phyloP scores from a whole-genome alignment of 2,329 filamentous ascomycete species.

The Colletotrichum sp. region DNA sequence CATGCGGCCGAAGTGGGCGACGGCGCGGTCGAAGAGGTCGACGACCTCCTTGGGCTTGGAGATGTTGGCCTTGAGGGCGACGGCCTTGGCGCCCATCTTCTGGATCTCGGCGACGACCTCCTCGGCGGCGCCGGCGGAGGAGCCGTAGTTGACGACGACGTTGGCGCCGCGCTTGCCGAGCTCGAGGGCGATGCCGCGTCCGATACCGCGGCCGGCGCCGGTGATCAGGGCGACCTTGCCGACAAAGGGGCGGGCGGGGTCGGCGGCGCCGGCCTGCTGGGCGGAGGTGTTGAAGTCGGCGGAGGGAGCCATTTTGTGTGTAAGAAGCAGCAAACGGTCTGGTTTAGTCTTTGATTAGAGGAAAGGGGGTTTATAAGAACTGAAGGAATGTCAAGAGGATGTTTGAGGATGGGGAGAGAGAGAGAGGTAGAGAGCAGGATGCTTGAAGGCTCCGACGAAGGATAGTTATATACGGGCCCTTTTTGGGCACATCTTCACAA shows the following conservation, averaged over 20 bases:
- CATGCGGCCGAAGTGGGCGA: constrained; percentile 69
- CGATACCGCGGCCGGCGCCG: constrained; percentile 70
- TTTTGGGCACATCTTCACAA: background rate
- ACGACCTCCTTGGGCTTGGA: constrained; percentile 63
- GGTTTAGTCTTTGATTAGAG: background rate
- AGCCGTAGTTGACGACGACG: constrained; percentile 71
- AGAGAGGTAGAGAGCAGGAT: fast-evolving
- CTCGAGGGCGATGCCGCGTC: constrained; percentile 69
- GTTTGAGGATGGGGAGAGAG: background rate
- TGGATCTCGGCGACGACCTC: constrained; percentile 59
- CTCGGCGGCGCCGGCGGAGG: constrained; percentile 59
- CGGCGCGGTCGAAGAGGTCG: constrained; percentile 68
- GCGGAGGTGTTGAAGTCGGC: constrained; percentile 21
- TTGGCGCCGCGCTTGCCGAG: constrained; percentile 68
- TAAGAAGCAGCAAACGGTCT: background rate
- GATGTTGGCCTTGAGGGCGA: constrained; percentile 70
- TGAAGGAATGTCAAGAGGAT: background rate
- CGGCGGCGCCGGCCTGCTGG: constrained; percentile 25
- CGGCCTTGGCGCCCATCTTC: constrained; percentile 59
- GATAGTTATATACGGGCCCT: constrained; percentile 9
- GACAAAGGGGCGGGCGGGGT: constrained; percentile 42
- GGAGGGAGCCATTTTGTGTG: constrained; percentile 30
- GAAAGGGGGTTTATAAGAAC: background rate
- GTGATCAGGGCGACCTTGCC: constrained; percentile 67
- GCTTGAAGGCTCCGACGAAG: background rate